Conservation (phyloP, 805 yeast genomes). For the Candida adriatica region DNA sequence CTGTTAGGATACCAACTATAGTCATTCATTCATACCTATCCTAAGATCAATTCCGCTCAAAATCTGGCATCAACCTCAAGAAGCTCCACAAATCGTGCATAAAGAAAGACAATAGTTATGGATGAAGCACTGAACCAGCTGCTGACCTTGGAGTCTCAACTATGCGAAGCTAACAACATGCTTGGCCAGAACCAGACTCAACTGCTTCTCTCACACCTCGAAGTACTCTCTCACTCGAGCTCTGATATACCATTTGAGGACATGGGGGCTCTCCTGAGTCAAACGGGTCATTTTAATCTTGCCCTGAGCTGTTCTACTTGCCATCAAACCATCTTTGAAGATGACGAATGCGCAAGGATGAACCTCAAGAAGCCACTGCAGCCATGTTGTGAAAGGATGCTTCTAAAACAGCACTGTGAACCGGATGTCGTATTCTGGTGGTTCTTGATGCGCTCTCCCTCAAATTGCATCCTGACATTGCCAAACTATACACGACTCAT, state of each 20-base stretch:
- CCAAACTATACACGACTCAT: slow-evolving; percentile 42
- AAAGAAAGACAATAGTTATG: no score
- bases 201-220: slow-evolving; percentile 11
- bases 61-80: no score
- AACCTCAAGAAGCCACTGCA: slow-evolving; percentile 7
- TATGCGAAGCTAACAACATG: slow-evolving; percentile 8
- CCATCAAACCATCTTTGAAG: slow-evolving; percentile 19
- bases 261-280: slow-evolving; percentile 18
- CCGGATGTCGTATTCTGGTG: slow-evolving; percentile 38
- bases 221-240: slow-evolving; percentile 9
- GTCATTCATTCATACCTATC: no score
- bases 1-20: no score
- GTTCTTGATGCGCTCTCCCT: slow-evolving; percentile 36
- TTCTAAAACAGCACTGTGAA: slow-evolving; percentile 7
- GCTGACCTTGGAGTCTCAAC: slow-evolving; percentile 14
- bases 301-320: slow-evolving; percentile 22
- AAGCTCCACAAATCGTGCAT: no score
- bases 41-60: no score
- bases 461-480: slow-evolving; percentile 36
- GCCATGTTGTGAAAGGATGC: slow-evolving; percentile 19
- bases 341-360: slow-evolving; percentile 19
- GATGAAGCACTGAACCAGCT: slow-evolving; percentile 16
- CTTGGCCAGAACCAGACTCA: slow-evolving; percentile 4
- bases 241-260: slow-evolving; percentile 24
- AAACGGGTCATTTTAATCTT: slow-evolving; percentile 20